phyloP scores from a whole-genome alignment of 1,139 yeast species.

The Yamadazyma blattariae region DNA sequence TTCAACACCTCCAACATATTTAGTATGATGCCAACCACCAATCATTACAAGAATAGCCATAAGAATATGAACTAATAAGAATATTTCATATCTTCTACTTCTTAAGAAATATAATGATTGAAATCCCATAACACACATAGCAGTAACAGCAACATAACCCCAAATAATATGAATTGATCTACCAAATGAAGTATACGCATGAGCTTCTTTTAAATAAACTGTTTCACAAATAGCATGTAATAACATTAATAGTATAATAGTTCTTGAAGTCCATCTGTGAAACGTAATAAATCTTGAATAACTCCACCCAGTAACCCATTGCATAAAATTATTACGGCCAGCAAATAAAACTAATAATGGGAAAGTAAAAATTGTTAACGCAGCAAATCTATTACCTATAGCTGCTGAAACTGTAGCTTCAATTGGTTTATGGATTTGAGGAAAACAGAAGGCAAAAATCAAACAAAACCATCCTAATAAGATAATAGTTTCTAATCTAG shows the following conservation, averaged over 20 bases:
- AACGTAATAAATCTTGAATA: slow-evolving; percentile 26
- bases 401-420: slow-evolving; percentile 20
- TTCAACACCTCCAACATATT: slow-evolving; percentile 30
- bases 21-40: slow-evolving; percentile 37
- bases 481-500: slow-evolving; percentile 26
- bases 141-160: slow-evolving; percentile 24
- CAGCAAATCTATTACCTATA: slow-evolving; percentile 31
- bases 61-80: slow-evolving; percentile 34
- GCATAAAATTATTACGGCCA: slow-evolving; percentile 31
- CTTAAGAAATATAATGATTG: slow-evolving; percentile 31
- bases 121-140: slow-evolving; percentile 21
- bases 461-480: slow-evolving; percentile 34
- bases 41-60: slow-evolving; percentile 34
- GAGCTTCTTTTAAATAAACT: slow-evolving; percentile 19
- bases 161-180: slow-evolving; percentile 33
- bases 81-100: slow-evolving; percentile 37
- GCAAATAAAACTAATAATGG: slow-evolving; percentile 29
- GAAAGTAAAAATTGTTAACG: slow-evolving; percentile 19
- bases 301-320: slow-evolving; percentile 29
- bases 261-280: slow-evolving; percentile 31
- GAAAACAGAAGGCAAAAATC: slow-evolving; percentile 38
- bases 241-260: slow-evolving; percentile 19
- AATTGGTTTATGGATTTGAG: slow-evolving; percentile 13
- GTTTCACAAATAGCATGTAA: slow-evolving; percentile 40
- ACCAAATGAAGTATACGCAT: slow-evolving; percentile 47